phyloP scores from a whole-genome alignment of 371 early-diverging fungal species.

The Rhizomucor pusillus region DNA sequence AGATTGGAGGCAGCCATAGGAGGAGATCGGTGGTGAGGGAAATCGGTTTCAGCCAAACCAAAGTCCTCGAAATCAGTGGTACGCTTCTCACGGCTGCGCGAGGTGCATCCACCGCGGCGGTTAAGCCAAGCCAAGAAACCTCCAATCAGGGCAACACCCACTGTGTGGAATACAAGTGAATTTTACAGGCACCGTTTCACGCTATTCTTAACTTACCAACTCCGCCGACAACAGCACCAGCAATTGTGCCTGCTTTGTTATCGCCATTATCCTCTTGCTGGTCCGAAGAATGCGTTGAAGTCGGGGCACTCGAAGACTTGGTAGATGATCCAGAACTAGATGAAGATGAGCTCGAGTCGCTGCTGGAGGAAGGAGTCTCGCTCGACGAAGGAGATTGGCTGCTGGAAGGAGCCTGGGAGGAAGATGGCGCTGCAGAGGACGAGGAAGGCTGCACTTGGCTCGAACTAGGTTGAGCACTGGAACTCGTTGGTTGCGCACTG shows the following conservation, averaged over 20 bases:
- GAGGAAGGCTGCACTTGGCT: background rate
- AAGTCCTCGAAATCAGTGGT: slow-evolving; percentile 41
- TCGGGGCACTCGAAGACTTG: background rate
- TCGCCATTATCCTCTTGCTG: background rate
- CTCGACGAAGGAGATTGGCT: background rate
- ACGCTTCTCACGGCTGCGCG: slow-evolving; percentile 24
- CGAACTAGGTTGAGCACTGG: too few relatives aligned
- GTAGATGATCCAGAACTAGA: slow-evolving; percentile 6
- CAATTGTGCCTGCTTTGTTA: slow-evolving; percentile 27
- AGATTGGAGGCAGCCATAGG: slow-evolving; percentile 17
- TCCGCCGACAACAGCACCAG: slow-evolving; percentile 38
- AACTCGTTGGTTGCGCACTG: slow-evolving; percentile 3
- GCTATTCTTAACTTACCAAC: slow-evolving; percentile 24
- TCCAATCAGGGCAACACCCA: slow-evolving; percentile 41
- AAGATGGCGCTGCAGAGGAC: background rate
- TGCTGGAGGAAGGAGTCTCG: slow-evolving; percentile 3
- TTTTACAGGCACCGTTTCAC: slow-evolving; percentile 3
- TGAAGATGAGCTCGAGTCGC: slow-evolving; percentile 4
- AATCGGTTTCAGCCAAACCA: slow-evolving; percentile 39
- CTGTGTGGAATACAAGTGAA: slow-evolving; percentile 17
- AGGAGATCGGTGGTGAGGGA: slow-evolving; percentile 34
- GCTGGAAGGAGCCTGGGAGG: slow-evolving; percentile 6
- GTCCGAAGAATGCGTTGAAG: too few relatives aligned
- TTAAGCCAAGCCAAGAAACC: slow-evolving; percentile 37
- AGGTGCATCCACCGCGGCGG: slow-evolving; percentile 11